Conservation (phyloP, 305 asterid species). For the Petunia hybrid region DNA sequence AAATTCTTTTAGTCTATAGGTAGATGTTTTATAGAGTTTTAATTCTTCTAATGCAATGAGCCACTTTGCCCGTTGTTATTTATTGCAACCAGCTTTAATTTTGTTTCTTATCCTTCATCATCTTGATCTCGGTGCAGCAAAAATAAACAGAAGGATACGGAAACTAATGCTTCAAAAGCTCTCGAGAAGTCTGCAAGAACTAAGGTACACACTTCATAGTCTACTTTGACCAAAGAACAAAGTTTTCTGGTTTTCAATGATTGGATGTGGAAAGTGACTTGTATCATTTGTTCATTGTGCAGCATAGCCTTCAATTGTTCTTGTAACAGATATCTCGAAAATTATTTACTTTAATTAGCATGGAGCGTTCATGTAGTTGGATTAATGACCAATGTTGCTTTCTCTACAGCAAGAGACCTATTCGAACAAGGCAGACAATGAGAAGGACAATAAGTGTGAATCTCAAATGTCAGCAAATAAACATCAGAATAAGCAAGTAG, state of each 20-base stretch:
- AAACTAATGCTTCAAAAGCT: slow-evolving; percentile 44
- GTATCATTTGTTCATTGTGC: neutral
- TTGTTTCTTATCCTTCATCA: slow-evolving; percentile 25
- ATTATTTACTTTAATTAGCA: neutral
- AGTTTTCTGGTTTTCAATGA: slow-evolving; percentile 19
- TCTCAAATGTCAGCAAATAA: slow-evolving; percentile 37
- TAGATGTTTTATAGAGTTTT: neutral
- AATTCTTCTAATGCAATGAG: slow-evolving; percentile 18
- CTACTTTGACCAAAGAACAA: slow-evolving; percentile 3
- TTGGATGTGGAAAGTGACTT: neutral
- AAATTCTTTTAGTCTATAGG: neutral
- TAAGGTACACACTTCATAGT: slow-evolving; percentile 60
- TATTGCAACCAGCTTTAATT: neutral
- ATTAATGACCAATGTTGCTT: neutral
- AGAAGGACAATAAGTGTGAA: slow-evolving; percentile 56
- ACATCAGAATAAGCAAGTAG: slow-evolving; percentile 51
- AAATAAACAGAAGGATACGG: slow-evolving; percentile 55
- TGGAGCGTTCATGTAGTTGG: neutral
- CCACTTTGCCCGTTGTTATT: neutral
- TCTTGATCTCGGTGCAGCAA: slow-evolving; percentile 54
- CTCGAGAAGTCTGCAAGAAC: slow-evolving; percentile 57
- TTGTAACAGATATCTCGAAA: neutral
- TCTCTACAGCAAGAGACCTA: slow-evolving; percentile 46
- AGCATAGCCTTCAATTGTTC: neutral
- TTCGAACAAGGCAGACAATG: slow-evolving; percentile 55